phyloP scores from a whole-genome alignment of 2,329 filamentous ascomycete species.

The Cytospora piceae region DNA sequence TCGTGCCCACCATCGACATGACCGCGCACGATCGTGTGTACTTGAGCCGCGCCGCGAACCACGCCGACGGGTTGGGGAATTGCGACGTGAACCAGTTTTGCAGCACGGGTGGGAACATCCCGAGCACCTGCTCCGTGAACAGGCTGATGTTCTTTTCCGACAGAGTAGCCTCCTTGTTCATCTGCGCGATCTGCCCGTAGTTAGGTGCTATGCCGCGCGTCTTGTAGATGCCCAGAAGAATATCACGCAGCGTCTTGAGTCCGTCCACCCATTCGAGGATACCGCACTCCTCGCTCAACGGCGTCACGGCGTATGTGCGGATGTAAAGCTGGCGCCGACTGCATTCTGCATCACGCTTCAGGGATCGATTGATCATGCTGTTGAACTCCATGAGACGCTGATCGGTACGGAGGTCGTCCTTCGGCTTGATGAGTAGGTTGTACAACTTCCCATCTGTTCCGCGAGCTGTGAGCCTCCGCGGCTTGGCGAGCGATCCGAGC shows the following conservation, averaged over 20 bases:
- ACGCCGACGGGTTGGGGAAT: conserved; percentile 89
- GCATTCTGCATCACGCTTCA: conserved; percentile 90
- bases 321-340: conserved; percentile 92
- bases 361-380: conserved; percentile 91
- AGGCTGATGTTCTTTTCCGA: conserved; percentile 64
- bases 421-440: conserved; percentile 93
- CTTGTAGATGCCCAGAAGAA: conserved; percentile 78
- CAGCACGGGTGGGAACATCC: conserved; percentile 79
- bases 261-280: conserved; percentile 99
- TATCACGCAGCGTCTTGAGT: conserved; percentile 90
- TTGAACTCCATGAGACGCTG: conserved; percentile 99
- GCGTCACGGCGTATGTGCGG: conserved; percentile 95
- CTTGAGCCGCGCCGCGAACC: conserved; percentile 85
- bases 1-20: conserved; percentile 99
- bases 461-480: conserved; percentile 83
- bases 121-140: conserved; percentile 69
- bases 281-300: conserved; percentile 95
- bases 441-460: conserved; percentile 90
- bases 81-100: conserved; percentile 95
- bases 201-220: conserved; percentile 72
- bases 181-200: conserved; percentile 66
- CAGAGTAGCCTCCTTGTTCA: conserved; percentile 66
- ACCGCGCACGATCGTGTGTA: conserved; percentile 96
- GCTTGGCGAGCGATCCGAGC: conserved; percentile 87
- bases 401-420: conserved; percentile 96